phyloP scores from a whole-genome alignment of 2,329 filamentous ascomycete species.

The Pseudonectria buxi region DNA sequence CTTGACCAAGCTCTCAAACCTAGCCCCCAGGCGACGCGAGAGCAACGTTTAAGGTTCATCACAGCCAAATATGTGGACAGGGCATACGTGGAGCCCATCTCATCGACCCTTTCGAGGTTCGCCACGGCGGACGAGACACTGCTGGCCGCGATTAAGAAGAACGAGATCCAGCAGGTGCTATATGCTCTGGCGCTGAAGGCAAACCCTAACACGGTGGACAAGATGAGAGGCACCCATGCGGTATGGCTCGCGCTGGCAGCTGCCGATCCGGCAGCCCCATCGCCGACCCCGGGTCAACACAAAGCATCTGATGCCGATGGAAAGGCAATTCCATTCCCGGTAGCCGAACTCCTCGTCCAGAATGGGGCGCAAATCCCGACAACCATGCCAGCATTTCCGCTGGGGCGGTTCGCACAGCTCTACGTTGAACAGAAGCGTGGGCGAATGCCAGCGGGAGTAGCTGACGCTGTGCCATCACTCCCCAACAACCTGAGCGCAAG shows the following conservation, averaged over 20 bases:
- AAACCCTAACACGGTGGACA: constrained; percentile 81
- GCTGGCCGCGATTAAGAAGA: constrained; percentile 88
- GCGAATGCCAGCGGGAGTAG: constrained; percentile 36
- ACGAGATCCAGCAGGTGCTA: constrained; percentile 88
- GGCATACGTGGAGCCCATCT: constrained; percentile 72
- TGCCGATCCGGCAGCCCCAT: constrained; percentile 80
- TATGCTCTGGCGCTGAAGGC: constrained; percentile 82
- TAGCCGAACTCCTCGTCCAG: constrained; percentile 86
- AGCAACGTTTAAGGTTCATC: constrained; percentile 91
- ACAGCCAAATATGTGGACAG: constrained; percentile 89
- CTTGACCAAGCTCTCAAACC: constrained; percentile 72
- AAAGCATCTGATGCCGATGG: constrained; percentile 37
- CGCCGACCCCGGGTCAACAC: constrained; percentile 35
- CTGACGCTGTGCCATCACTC: constrained; percentile 56
- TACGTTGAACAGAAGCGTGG: constrained; percentile 76
- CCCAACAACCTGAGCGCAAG: constrained; percentile 38
- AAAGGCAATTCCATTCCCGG: constrained; percentile 66
- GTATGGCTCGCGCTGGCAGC: constrained; percentile 88
- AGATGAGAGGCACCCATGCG: constrained; percentile 78
- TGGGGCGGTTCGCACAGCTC: constrained; percentile 70
- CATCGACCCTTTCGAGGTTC: constrained; percentile 67
- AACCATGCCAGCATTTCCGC: constrained; percentile 70
- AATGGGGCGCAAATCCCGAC: constrained; percentile 86
- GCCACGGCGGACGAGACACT: constrained; percentile 79
- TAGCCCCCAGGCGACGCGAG: constrained; percentile 68